Base-by-base conservation (phyloP, 1,284 basidiomycete genomes). In the Boletus subluridellus region DNA sequence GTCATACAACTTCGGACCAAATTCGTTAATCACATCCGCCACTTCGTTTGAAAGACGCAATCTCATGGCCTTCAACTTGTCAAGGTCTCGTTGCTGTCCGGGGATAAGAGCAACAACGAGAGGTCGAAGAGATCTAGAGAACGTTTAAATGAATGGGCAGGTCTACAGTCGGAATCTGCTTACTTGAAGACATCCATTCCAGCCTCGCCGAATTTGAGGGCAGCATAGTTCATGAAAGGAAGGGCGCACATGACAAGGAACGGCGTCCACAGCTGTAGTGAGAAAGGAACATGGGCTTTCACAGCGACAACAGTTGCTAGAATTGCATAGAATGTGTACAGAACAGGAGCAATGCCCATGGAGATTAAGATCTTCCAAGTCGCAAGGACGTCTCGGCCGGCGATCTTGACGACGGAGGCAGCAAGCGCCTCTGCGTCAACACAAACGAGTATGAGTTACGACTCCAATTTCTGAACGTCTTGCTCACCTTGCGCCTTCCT, bases 351-450 rank as follows among this genome's bases (percentile, higher is more conserved):
- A 41, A 94, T 80, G 26, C 90, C 97, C 52, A 99, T 80, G 12
- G 94, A 96, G 55, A 99, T 95, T 49, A 99, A 83, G 35, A 99
- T 87, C 74, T 99, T 99, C 97, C 97, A 99, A 3, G 95, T 95
- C 0, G 95, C 97, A 17, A 99, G 79, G 14, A 99, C 97, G 72
- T 99, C 97, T 51, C 93, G 85, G 32, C 89, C 97, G 38, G 92
- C 92, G 59, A 99, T 86, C 77, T 99, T 99, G 72, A 99, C 97
- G 11, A 87, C 89, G 12, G 96, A 98, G 9, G 92, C 95, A 45
- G 95, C 96, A 58, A 99, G 87, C 3, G 97, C 97, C 84, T 98
- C 96, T 95, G 73, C 21, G 7, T 54, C 28, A 21, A 45, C 38
- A 39, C 14, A 32, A 26, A 50, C 42, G n/a, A 59, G 35, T 63